Evolutionary conservation across 2,329 filamentous ascomycete genomes (phyloP).

Genomic region (Trichoderma breve): DNA sequence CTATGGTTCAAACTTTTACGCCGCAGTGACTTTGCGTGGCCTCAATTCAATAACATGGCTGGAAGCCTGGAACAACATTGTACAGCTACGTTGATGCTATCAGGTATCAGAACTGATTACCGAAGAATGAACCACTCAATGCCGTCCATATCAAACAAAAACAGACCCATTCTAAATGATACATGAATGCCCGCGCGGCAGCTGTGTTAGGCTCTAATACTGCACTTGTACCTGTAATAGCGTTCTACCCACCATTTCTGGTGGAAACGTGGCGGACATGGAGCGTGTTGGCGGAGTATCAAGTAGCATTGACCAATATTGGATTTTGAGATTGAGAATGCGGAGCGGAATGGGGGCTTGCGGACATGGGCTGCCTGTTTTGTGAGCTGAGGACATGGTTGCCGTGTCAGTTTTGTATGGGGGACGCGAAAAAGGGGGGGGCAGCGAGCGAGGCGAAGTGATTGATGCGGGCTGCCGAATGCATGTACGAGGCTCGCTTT

Average conservation of each 20-base stretch:
- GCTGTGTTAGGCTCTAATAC: not conserved
- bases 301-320: not conserved
- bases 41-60: not conserved
- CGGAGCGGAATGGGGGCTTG: slow-evolving; percentile 6
- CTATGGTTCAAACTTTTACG: not conserved
- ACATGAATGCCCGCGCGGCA: not conserved
- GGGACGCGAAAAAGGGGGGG: not conserved
- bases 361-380: not conserved
- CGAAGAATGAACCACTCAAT: not conserved
- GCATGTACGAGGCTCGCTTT: not conserved
- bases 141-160: not conserved
- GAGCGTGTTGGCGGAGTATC: not conserved
- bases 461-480: not conserved
- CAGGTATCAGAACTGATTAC: too few relatives aligned
- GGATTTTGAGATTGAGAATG: not conserved
- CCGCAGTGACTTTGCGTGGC: not conserved
- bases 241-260: not conserved
- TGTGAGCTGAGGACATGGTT: not conserved
- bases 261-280: not conserved
- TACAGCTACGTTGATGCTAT: not conserved
- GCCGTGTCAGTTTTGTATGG: not conserved
- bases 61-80: not conserved
- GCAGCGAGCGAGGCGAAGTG: not conserved
- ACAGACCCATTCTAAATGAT: not conserved
- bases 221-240: not conserved